Evolutionary conservation across 2,329 filamentous ascomycete species (phyloP), one percentile per base, ranked within the genome.

Genomic region (Pestalotiopsis sp.): DNA sequence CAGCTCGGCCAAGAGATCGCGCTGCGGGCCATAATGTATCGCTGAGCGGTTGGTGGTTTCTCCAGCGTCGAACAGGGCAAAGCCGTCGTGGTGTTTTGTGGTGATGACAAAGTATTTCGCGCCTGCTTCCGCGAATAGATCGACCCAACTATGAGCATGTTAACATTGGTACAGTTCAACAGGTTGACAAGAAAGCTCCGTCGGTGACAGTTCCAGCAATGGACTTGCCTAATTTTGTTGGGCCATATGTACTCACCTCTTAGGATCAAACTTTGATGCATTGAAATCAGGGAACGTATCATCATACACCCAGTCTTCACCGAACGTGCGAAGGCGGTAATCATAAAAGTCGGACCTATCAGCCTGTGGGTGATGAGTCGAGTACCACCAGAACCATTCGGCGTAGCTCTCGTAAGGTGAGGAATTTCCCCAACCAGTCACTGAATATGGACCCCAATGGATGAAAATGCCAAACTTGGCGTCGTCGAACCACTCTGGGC

Each of bases 381-480:
- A 80, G 62, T 84, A 82, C 81, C 82, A 86, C 85, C 85, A 87
- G 74, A 77, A 80, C 79, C 79, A 81, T 70, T 81, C 80, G 1
- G 80, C 78, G 66, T 81, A 81, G n/a, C 73, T 76, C 71, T 81
- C 79, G 64, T 77, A 73, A 2, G 74, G 71, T 1, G 74, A 72
- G 2, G 75, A 76, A 69, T 79, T 79, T 13, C 86, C 86, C 84
- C 85, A 88, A 68, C 67, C 67, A 60, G 67, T 66, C 3, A 87
- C 85, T 0, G 83, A 76, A 72, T 87, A 88, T 0, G 82, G 77
- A 2, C 86, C 86, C 84, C 86, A 88, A 67, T 88, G 86, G 41
- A 88, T 85, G 71, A 89, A 88, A 38, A 88, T 88, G 0, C 86
- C 86, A 70, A 79, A 88, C 67, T 89, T 88, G 27, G 79, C 83